phyloP scores from a whole-genome alignment of 106 monocot genomes.

The Phalaenopsis aphrodite region DNA sequence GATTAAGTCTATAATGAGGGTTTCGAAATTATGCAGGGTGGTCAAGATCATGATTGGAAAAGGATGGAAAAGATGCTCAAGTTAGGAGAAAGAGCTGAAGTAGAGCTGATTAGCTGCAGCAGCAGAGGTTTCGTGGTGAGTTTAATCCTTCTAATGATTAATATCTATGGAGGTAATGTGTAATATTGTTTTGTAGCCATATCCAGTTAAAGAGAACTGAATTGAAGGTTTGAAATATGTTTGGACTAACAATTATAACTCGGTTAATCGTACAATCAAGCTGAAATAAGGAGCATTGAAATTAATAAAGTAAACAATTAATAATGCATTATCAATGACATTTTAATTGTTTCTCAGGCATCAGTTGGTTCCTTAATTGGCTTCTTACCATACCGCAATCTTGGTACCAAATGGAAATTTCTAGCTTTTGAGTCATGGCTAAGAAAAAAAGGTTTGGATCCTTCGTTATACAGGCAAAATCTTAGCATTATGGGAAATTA shows the following conservation, averaged over 20 bases:
- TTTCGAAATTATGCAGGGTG: constrained; percentile 38
- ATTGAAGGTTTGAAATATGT: not conserved
- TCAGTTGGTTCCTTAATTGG: constrained; percentile 82
- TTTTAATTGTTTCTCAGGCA: constrained; percentile 43
- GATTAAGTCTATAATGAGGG: constrained; percentile 14
- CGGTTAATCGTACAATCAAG: not conserved
- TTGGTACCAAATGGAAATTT: constrained; percentile 85
- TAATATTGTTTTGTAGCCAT: not conserved
- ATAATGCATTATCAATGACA: not conserved
- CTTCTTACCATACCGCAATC: constrained; percentile 83
- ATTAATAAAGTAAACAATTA: not conserved
- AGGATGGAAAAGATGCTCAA: constrained; percentile 32
- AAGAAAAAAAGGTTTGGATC: constrained; percentile 70
- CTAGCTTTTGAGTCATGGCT: constrained; percentile 97
- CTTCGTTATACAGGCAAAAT: constrained; percentile 57
- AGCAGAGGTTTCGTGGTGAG: constrained; percentile 86
- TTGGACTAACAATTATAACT: not conserved
- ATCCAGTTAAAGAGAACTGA: not conserved
- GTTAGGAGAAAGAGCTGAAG: constrained; percentile 65
- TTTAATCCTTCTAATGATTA: constrained; percentile 8
- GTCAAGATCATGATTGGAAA: constrained; percentile 54
- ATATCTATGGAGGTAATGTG: not conserved
- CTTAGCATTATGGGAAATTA: constrained; percentile 49
- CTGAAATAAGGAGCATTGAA: not conserved
- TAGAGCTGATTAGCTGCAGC: constrained; percentile 84